Evolutionary conservation across 2,329 filamentous ascomycete species (phyloP), one percentile per base, ranked within the genome.

Genomic region (Delphinella strobiligena): DNA sequence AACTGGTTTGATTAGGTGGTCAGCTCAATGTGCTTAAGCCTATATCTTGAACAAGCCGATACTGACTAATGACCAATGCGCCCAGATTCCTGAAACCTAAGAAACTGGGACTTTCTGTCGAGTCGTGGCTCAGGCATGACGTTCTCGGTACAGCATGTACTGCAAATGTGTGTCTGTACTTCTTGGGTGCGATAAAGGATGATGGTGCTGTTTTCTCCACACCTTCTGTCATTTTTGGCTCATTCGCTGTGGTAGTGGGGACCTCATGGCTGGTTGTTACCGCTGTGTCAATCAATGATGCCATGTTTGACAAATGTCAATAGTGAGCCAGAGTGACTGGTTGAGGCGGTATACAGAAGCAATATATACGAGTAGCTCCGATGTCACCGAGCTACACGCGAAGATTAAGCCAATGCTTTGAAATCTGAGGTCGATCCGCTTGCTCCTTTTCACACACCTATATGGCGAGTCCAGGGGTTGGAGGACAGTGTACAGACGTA

Each of bases 21-120:
- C n/a, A n/a, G n/a, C n/a, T n/a, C n/a, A n/a, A n/a, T n/a, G n/a
- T n/a, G n/a, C n/a, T n/a, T n/a, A n/a, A n/a, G n/a, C n/a, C n/a
- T n/a, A n/a, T n/a, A n/a, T n/a, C n/a, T n/a, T n/a, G n/a, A n/a
- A n/a, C n/a, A n/a, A n/a, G 22, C 7, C 10, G 14, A 18, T 12
- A 41, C 39, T 40, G 17, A 91, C 85, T 78, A 45, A 94, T 64
- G 29, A 95, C 85, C 54, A 96, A 80, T 30, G 94, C 83, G 85
- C 95, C 94, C 47, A 98, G 72, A 58, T 98, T 98, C 44, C 89
- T 73, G 57, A 98, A 96, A 1, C 91, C 91, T 12, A 94, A 65
- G 56, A 95, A 96, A 58, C 85, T 94, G 16, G 88, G 85, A 2
- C 78, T 68, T 9, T 66, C 67, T 34, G 74, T 63, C 2, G 85